Evolutionary conservation across 495 filamentous ascomycete genomes (phyloP).

Genomic region (Corynascus novoguineensis): DNA sequence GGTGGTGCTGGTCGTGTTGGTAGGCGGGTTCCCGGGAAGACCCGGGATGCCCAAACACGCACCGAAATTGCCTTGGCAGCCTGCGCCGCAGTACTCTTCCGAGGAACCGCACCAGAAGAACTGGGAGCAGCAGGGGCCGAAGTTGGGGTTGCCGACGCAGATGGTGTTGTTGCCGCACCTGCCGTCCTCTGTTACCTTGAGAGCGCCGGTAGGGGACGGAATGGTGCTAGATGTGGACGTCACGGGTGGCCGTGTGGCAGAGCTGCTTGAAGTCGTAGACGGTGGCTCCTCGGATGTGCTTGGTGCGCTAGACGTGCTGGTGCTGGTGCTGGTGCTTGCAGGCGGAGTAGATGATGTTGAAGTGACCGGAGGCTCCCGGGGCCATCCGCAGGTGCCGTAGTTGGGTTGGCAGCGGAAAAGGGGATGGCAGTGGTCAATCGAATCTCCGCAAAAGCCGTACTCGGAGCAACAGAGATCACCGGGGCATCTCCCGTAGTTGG

Average conservation of each 20-base stretch:
- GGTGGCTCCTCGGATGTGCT: conserved; percentile 2
- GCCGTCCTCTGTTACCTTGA: conserved; percentile 29
- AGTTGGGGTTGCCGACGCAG: conserved; percentile 27
- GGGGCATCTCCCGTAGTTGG: conserved; percentile 20
- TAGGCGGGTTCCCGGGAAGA: background rate
- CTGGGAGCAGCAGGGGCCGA: conserved; percentile 38
- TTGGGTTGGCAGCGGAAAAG: conserved; percentile 45
- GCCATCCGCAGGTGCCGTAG: conserved; percentile 39
- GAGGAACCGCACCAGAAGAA: conserved; percentile 49
- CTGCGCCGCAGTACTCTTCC: conserved; percentile 45
- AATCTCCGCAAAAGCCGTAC: conserved; percentile 48
- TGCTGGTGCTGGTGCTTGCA: conserved; percentile 1
- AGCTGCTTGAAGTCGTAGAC: background rate
- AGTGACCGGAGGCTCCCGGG: conserved; percentile 8
- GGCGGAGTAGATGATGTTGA: conserved; percentile 8
- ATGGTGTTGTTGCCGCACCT: conserved; percentile 33
- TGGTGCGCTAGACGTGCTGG: background rate
- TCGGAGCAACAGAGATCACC: conserved; percentile 37
- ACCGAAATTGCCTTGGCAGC: conserved; percentile 44
- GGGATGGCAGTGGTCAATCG: conserved; percentile 44
- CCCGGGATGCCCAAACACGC: conserved; percentile 25
- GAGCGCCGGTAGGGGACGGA: conserved; percentile 14
- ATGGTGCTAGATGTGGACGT: conserved; percentile 3
- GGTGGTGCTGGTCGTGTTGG: conserved; percentile 17
- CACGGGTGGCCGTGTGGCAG: background rate